Percentiles rank a stretch among this genome's conserved stretches.
phyloP scores from a whole-genome alignment of 2,329 filamentous ascomycete genomes.

The Grosmannia clavigera region DNA sequence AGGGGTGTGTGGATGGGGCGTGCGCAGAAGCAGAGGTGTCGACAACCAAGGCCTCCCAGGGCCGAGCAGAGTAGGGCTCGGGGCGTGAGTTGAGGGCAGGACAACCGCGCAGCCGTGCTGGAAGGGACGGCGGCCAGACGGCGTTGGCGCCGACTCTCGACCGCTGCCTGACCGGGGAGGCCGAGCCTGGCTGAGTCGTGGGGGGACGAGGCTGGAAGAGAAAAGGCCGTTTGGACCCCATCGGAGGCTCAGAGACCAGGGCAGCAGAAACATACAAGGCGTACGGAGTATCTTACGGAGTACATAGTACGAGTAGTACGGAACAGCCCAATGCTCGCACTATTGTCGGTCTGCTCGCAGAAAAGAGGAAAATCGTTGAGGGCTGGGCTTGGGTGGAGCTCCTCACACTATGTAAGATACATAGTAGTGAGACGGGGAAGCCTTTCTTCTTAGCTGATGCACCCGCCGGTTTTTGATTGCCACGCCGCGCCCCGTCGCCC shows the following conservation, averaged over 20 bases:
- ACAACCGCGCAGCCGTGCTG: background rate
- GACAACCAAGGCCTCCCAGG: background rate
- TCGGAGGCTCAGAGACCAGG: no score
- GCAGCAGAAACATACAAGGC: no score
- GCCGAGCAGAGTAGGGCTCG: background rate
- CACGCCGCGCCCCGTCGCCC: background rate
- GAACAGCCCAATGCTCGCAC: no score
- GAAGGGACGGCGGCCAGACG: background rate
- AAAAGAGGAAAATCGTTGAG: background rate
- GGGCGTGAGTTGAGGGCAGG: background rate
- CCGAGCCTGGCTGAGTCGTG: background rate
- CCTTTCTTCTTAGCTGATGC: background rate
- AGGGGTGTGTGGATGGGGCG: conserved; percentile 1
- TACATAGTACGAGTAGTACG: no score
- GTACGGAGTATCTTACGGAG: no score
- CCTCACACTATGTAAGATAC: background rate
- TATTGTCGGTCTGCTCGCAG: background rate
- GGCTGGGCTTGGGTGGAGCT: background rate
- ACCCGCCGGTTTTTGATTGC: background rate
- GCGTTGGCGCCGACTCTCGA: background rate
- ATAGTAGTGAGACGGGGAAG: background rate
- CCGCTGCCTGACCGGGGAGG: no score
- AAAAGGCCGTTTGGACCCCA: no score
- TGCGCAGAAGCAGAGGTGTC: background rate
- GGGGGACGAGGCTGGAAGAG: no score